Conservation (phyloP, 1,139 yeast species). For the Candida sojae region DNA sequence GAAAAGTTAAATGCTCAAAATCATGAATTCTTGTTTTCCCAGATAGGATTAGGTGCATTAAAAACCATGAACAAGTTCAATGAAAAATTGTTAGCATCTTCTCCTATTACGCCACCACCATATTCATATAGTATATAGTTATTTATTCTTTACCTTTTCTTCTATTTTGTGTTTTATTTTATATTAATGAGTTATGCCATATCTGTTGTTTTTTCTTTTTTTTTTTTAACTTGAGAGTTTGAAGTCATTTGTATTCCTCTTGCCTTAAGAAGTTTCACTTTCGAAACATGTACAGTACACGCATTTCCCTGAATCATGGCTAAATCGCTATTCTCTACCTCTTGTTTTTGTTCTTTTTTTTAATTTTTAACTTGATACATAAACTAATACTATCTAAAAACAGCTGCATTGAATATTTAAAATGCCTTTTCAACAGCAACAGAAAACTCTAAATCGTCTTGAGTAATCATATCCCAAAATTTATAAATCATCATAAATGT, state of each 20-base stretch:
- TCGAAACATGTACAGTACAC: too few relatives aligned
- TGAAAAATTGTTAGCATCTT: neutral
- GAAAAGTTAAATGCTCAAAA: neutral
- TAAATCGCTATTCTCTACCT: neutral
- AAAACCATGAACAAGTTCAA: neutral
- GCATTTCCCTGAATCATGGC: neutral
- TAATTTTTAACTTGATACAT: neutral
- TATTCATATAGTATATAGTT: slow-evolving; percentile 1
- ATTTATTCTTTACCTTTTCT: neutral
- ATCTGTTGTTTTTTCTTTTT: neutral
- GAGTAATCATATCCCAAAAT: slow-evolving; percentile 96
- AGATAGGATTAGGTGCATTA: slow-evolving; percentile 1
- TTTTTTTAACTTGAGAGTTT: too few relatives aligned
- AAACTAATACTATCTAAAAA: too few relatives aligned
- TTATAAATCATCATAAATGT: slow-evolving; percentile 94
- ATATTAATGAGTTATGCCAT: slow-evolving; percentile 2
- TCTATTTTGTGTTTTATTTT: neutral
- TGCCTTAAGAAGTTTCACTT: too few relatives aligned
- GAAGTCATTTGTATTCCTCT: too few relatives aligned
- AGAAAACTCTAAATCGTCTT: slow-evolving; percentile 91
- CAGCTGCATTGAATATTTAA: neutral
- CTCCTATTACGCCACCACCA: slow-evolving; percentile 1
- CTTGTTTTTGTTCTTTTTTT: neutral
- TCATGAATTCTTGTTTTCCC: neutral
- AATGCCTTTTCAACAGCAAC: slow-evolving; percentile 54